These are phyloP conservation scores for Dactylella cylindrospora DNA, from an alignment of 2,329 filamentous ascomycete genomes.

Conservation along the genomic window DNA sequence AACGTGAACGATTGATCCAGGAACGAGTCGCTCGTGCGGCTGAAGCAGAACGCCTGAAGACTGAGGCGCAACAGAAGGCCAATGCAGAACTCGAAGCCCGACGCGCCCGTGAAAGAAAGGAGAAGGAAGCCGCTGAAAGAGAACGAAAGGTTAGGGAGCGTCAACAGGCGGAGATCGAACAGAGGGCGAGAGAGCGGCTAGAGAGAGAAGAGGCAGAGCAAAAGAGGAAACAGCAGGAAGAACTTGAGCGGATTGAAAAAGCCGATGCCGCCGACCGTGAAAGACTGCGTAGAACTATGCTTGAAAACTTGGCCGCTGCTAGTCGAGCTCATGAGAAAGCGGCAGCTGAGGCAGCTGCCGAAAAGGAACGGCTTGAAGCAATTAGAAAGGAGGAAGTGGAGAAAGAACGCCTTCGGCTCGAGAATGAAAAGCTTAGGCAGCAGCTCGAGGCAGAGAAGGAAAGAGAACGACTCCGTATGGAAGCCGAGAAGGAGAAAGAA, in stretches of 20 bases:
- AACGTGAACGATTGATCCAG: constrained; percentile 35
- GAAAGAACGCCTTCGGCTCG: constrained; percentile 46
- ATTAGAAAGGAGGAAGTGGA: constrained; percentile 51
- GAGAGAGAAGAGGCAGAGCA: constrained; percentile 53
- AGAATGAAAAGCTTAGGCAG: constrained; percentile 51
- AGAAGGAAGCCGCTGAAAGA: constrained; percentile 67
- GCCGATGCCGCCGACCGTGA: constrained; percentile 43
- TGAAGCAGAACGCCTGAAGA: constrained; percentile 34
- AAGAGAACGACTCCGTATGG: constrained; percentile 48
- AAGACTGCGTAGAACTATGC: constrained; percentile 27
- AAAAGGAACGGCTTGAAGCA: constrained; percentile 46
- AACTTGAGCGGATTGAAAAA: constrained; percentile 58
- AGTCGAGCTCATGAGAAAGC: constrained; percentile 70
- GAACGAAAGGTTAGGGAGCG: constrained; percentile 60
- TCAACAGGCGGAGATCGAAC: constrained; percentile 84
- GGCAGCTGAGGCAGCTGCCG: constrained; percentile 78
- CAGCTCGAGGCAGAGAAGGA: constrained; percentile 50
- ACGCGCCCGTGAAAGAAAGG: constrained; percentile 28
- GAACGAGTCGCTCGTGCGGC: constrained; percentile 31
- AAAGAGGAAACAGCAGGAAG: constrained; percentile 55
- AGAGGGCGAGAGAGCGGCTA: constrained; percentile 78
- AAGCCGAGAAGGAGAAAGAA: constrained; percentile 49
- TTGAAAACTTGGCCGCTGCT: constrained; percentile 34
- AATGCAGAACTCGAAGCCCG: constrained; percentile 22
- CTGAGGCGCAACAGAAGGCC: constrained; percentile 13